Base-by-base conservation (phyloP, 192 early-diverging fungal species). In the Lobosporangium transversale region DNA sequence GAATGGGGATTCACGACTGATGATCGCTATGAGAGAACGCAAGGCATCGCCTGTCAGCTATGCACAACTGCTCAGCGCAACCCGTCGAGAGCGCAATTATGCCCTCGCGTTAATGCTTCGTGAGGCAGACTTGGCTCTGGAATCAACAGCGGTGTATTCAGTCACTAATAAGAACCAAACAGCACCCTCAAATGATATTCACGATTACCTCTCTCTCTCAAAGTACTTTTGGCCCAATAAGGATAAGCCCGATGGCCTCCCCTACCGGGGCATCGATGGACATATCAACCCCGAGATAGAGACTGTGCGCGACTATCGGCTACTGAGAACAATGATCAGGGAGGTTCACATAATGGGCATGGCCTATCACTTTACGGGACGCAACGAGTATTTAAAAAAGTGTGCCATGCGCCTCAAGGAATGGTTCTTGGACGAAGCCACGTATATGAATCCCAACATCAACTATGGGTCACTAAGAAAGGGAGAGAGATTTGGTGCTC, bases 401-500 rank as follows among this genome's bases (percentile, higher is more conserved):
- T 80, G 68, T 31, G 69, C 65, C 21, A 50, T 76, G 37, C 56
- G 83, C 3, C 31, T 89, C 18, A 62, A 58, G n/a, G 68, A 74
- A 31, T 88, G 88, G 87, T 89, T 89, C 62, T 20, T 89, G 27
- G 71, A 89, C 50, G 68, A 78, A 14, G 62, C 45, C 6, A 88
- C 87, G 3, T 68, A 67, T 20, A 89, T 89, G 88, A 89, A 89
- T 49, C 87, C 88, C 9, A 82, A 87, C 53, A 62, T 89, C 35
- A 80, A 88, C 36, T 89, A 79, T 73, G 85, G 78, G 3, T 81
- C 80, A 1, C 63, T 81, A 45, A 79, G 84, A 45, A 81, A 70
- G 32, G 87, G 87, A 12, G 57, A 75, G 32, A 51, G 47, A 3
- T 42, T 69, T n/a, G 83, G 83, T 2, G 60, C 68, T 10, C 59